A percentile compares a stretch with the other conserved stretches of the same genome.
phyloP scores from a whole-genome alignment of 306 rosid genomes.

The Urtica urens region DNA sequence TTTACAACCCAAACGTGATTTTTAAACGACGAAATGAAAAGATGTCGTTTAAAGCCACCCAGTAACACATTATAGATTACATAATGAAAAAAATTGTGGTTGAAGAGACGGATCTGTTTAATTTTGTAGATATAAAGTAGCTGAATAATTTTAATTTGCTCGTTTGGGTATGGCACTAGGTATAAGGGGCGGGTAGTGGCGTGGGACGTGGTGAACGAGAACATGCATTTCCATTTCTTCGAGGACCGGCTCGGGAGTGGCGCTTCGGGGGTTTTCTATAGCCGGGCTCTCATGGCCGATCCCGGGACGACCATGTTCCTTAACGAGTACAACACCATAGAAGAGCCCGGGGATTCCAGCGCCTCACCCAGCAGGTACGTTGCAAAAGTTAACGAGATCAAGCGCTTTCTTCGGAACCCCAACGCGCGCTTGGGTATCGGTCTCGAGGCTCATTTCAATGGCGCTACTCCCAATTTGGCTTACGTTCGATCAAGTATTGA shows the following conservation, averaged over 20 bases:
- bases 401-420: conserved; percentile 8
- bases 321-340: conserved; percentile 66
- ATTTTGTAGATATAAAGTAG: too few species aligned
- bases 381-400: conserved; percentile 34
- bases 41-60: too few species aligned
- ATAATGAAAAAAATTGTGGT: too few species aligned
- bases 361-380: conserved; percentile 39
- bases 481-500: conserved; percentile 63
- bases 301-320: conserved; percentile 31
- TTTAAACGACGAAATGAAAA: too few species aligned
- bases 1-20: too few species aligned
- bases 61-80: too few species aligned
- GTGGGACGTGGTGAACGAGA: conserved; percentile 83
- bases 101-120: too few species aligned
- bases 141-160: too few species aligned
- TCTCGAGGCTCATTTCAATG: conserved; percentile 52
- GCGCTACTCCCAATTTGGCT: conserved; percentile 31
- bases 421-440: conserved; percentile 39
- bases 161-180: too few species aligned
- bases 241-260: conserved; percentile 30
- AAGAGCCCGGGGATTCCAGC: conserved; percentile 29
- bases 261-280: conserved; percentile 29
- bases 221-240: conserved; percentile 44
- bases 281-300: conserved; percentile 31
- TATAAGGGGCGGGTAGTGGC: conserved; percentile 48